These are phyloP conservation scores for Trifolium subterraneum DNA, from an alignment of 306 rosid genomes.

Conservation along the genomic window DNA sequence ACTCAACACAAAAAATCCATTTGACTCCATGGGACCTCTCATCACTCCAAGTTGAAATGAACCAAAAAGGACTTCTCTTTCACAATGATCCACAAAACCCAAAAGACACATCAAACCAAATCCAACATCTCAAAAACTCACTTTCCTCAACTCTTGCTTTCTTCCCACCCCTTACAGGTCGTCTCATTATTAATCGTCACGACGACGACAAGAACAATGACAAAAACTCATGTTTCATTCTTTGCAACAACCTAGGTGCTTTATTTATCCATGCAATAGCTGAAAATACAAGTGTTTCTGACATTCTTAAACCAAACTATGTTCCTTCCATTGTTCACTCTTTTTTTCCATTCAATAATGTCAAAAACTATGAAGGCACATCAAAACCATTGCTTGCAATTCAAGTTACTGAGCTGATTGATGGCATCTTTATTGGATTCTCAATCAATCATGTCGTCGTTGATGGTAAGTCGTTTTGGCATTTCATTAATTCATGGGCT, in stretches of 20 bases:
- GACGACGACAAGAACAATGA: not conserved
- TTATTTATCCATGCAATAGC: conserved; percentile 44
- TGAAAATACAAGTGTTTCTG: conserved; percentile 2
- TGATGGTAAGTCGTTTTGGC: conserved; percentile 52
- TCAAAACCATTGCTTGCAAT: conserved; percentile 50
- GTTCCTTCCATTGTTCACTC: conserved; percentile 44
- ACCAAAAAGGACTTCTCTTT: conserved; percentile 51
- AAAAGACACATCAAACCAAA: not conserved
- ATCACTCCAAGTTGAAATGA: not conserved
- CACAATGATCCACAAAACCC: conserved; percentile 7
- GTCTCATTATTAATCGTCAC: conserved; percentile 2
- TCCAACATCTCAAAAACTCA: conserved; percentile 36
- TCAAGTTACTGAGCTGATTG: conserved; percentile 57
- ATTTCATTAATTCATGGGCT: conserved; percentile 54
- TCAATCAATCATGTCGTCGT: conserved; percentile 35
- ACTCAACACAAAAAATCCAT: conserved; percentile 1
- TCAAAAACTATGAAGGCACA: conserved; percentile 25
- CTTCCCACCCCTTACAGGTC: conserved; percentile 48
- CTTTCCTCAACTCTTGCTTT: conserved; percentile 42
- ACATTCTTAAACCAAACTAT: conserved; percentile 37
- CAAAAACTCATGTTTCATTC: conserved; percentile 24
- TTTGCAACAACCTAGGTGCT: conserved; percentile 45
- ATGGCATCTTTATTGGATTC: conserved; percentile 51
- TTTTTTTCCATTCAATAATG: conserved; percentile 45
- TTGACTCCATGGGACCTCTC: conserved; percentile 50